These are phyloP conservation scores for Alternaria panax DNA, from an alignment of 2,329 filamentous ascomycete species.

Conservation along the genomic window DNA sequence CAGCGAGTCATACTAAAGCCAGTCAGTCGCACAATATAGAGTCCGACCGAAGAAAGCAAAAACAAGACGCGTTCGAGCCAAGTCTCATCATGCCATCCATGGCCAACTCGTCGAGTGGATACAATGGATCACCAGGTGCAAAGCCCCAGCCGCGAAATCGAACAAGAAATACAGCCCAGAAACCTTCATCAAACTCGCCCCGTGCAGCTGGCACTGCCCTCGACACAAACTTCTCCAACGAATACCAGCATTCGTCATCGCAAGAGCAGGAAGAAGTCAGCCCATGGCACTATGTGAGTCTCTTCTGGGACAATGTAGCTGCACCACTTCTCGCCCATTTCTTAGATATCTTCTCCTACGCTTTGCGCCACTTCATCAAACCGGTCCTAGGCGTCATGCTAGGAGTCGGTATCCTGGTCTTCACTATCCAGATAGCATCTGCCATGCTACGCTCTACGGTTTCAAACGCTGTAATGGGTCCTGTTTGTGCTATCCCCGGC, in stretches of 20 bases:
- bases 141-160: slow-evolving; percentile 8
- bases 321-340: slow-evolving; percentile 57
- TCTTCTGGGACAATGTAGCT: slow-evolving; percentile 44
- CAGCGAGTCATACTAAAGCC: slow-evolving; percentile 10
- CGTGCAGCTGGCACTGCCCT: slow-evolving; percentile 9
- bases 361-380: slow-evolving; percentile 67
- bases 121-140: slow-evolving; percentile 16
- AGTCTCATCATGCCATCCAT: slow-evolving; percentile 55
- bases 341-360: slow-evolving; percentile 64
- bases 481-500: slow-evolving; percentile 74
- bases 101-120: slow-evolving; percentile 24
- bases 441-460: slow-evolving; percentile 69
- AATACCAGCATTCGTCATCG: background rate
- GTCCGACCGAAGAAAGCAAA: slow-evolving; percentile 18
- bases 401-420: slow-evolving; percentile 60
- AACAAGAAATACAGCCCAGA: background rate
- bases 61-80: slow-evolving; percentile 41
- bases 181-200: background rate
- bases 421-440: slow-evolving; percentile 63
- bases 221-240: slow-evolving; percentile 3
- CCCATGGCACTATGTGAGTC: slow-evolving; percentile 32
- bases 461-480: slow-evolving; percentile 70
- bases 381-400: slow-evolving; percentile 67
- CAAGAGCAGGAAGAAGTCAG: slow-evolving; percentile 24
- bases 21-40: slow-evolving; percentile 22